Percentiles rank a stretch among this genome's conserved stretches.
Conservation (phyloP, 2,329 filamentous ascomycete genomes). For the Ascochyta pisi region DNA sequence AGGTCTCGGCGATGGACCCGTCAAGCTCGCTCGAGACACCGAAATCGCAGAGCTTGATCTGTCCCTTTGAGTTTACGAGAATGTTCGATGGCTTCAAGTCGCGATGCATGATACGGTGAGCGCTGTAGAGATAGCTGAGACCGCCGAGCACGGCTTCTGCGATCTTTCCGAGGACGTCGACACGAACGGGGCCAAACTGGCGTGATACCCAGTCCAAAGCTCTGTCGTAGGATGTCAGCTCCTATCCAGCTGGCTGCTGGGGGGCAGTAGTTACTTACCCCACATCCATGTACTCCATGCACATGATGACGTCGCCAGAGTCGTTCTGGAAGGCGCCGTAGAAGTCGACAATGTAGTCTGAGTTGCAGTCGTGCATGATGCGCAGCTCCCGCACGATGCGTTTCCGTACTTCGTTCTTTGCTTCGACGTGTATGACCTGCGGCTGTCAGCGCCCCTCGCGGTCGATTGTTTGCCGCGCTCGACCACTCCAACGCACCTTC, state of each 20-base stretch:
- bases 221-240: slow-evolving; percentile 56
- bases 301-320: slow-evolving; percentile 98
- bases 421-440: slow-evolving; percentile 96
- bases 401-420: slow-evolving; percentile 95
- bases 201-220: slow-evolving; percentile 92
- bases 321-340: slow-evolving; percentile 97
- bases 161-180: slow-evolving; percentile 97
- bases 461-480: not conserved
- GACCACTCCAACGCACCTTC: slow-evolving; percentile 69
- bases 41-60: slow-evolving; percentile 98
- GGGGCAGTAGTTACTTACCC: slow-evolving; percentile 68
- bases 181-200: slow-evolving; percentile 91
- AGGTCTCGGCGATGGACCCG: slow-evolving; percentile 97
- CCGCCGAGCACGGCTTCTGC: slow-evolving; percentile 94
- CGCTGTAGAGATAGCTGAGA: slow-evolving; percentile 91
- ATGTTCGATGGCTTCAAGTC: slow-evolving; percentile 99
- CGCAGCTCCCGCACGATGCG: slow-evolving; percentile 96
- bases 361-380: slow-evolving; percentile 98
- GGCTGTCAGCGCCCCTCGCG: slow-evolving; percentile 19
- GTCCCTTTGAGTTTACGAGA: slow-evolving; percentile 89
- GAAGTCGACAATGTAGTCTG: slow-evolving; percentile 95
- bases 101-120: slow-evolving; percentile 97
- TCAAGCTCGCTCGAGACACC: slow-evolving; percentile 98
- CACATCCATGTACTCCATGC: slow-evolving; percentile 99
- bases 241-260: not conserved